Base-by-base conservation (phyloP, 106 monocot species). In the Allium fistulosum region DNA sequence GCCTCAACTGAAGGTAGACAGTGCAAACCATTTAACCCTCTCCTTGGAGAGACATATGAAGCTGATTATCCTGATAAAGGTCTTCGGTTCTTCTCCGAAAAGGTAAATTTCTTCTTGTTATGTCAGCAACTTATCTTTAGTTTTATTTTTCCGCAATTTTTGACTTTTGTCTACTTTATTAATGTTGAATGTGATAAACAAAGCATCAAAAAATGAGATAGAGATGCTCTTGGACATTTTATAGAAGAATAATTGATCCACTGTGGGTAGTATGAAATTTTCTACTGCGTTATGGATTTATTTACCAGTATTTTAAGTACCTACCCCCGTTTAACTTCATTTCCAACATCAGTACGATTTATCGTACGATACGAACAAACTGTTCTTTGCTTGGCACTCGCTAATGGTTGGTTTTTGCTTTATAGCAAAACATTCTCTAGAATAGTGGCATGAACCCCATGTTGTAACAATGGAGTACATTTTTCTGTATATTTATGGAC, bases 11-110 rank as follows among this genome's bases (percentile, higher is more conserved):
- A 95, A 85, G 94, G 94, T 58, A 71, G 94, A 18, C 94, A 95
- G 26, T 95, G 94, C 81, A 95, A 95, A 69, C 94, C 94, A 5
- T 95, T 95, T 71, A 95, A 95, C 74, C 94, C 94, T 71, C 85
- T 95, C 77, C 83, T 95, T 71, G 94, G 94, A 56, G 94, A 95
- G 78, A 95, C 94, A 53, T 95, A 91, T 78, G 94, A 95, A 69
- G 94, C 88, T 73, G 87, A 95, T 72, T 95, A 95, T 81, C 94
- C 94, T 69, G 94, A 95, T 74, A 95, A 95, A 86, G 94, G 94
- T 58, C 91, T 95, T 77, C 87, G 78, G 50, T 95, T 95, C 68
- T 88, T 95, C 74, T 95, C 94, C 69, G 94, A 95, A 74, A 95
- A 95, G 87, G 94, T 95, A 58, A 61, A 7, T 14, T 2, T 47